phyloP scores from a whole-genome alignment of 768 basidiomycete genomes.

The Gloeophyllum trabeum region DNA sequence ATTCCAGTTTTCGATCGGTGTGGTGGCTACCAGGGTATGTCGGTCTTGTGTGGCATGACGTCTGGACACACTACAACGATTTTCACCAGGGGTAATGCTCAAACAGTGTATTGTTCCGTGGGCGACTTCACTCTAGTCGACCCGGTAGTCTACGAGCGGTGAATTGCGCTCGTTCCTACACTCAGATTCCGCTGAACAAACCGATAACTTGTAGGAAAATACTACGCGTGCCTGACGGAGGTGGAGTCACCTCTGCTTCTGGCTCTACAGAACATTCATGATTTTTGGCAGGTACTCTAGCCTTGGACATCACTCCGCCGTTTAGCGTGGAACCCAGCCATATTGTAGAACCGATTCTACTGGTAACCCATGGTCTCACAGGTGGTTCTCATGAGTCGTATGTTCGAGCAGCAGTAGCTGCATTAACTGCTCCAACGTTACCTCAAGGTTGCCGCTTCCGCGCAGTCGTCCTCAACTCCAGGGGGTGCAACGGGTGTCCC shows the following conservation, averaged over 20 bases:
- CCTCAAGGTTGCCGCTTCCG: constrained; percentile 9
- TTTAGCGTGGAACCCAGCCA: constrained; percentile 5
- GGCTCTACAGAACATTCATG: background rate
- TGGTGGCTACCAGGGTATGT: constrained; percentile 15
- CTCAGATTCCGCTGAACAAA: background rate
- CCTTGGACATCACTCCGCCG: constrained; percentile 13
- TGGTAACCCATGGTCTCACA: constrained; percentile 14
- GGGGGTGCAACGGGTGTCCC: constrained; percentile 13
- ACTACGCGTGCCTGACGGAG: constrained; percentile 1
- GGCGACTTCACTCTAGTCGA: constrained; percentile 1
- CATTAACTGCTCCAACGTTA: constrained; percentile 3
- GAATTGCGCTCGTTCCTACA: background rate
- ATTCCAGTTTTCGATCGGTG: background rate
- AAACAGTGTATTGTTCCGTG: constrained; percentile 5
- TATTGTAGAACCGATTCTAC: constrained; percentile 7
- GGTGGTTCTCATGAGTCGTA: constrained; percentile 15
- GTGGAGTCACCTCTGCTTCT: background rate
- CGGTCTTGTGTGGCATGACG: background rate
- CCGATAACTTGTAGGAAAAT: constrained; percentile 1
- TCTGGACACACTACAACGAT: background rate
- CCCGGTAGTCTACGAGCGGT: constrained; percentile 4
- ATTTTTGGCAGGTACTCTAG: constrained; percentile 8
- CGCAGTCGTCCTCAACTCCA: constrained; percentile 13
- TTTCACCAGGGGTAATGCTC: constrained; percentile 3
- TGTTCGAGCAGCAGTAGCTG: constrained; percentile 10